Conservation (phyloP, 805 yeast genomes). For the Clavispora carvajalis region DNA sequence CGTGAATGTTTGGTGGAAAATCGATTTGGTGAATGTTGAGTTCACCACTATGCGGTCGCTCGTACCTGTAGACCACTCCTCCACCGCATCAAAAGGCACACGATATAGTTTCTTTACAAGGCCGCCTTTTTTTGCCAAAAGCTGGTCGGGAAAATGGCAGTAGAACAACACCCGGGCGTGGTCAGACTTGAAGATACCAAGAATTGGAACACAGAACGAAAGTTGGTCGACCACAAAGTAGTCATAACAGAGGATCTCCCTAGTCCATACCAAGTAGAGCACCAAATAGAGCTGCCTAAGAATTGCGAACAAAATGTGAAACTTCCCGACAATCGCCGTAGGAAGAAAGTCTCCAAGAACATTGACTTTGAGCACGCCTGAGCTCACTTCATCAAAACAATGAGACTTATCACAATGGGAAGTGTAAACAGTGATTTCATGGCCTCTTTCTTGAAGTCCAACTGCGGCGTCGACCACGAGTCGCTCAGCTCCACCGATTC, state of each 20-base stretch:
- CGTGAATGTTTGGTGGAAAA: slow-evolving; percentile 63
- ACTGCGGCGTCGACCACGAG: slow-evolving; percentile 94
- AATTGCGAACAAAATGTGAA: slow-evolving; percentile 78
- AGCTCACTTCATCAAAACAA: slow-evolving; percentile 84
- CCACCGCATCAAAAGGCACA: slow-evolving; percentile 76
- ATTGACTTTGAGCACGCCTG: slow-evolving; percentile 51
- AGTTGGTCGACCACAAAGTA: slow-evolving; percentile 83
- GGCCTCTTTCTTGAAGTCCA: slow-evolving; percentile 61
- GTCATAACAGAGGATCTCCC: slow-evolving; percentile 52
- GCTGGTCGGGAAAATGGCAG: slow-evolving; percentile 94
- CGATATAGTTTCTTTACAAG: slow-evolving; percentile 62
- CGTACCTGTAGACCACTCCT: slow-evolving; percentile 69
- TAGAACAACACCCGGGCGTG: slow-evolving; percentile 66
- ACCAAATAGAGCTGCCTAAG: slow-evolving; percentile 73
- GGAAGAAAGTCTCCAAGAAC: slow-evolving; percentile 88
- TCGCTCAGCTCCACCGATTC: slow-evolving; percentile 97
- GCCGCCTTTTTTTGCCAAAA: slow-evolving; percentile 57
- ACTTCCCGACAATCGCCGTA: slow-evolving; percentile 55
- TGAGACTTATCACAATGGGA: slow-evolving; percentile 86
- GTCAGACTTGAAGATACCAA: slow-evolving; percentile 40
- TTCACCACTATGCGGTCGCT: slow-evolving; percentile 85
- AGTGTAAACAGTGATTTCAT: slow-evolving; percentile 67
- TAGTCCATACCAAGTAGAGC: slow-evolving; percentile 38
- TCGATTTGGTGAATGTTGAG: slow-evolving; percentile 71
- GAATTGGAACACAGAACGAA: slow-evolving; percentile 73